Conservation (phyloP, 2,329 filamentous ascomycete species). For the Epichloe bromicola region DNA sequence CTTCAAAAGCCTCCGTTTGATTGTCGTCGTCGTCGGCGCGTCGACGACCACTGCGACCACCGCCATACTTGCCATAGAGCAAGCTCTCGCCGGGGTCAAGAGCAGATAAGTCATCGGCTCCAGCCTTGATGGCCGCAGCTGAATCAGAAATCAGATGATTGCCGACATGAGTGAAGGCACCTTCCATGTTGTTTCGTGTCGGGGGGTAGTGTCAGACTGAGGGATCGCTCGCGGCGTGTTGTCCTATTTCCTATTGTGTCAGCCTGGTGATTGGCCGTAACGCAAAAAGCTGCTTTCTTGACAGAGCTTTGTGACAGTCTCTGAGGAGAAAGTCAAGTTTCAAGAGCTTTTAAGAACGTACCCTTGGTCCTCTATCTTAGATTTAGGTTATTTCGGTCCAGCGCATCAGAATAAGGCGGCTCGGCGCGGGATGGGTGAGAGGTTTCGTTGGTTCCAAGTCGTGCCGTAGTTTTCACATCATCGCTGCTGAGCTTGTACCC, state of each 20-base stretch:
- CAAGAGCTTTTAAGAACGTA: background rate
- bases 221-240: background rate
- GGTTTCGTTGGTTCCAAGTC: conserved; percentile 17
- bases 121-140: conserved; percentile 76
- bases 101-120: conserved; percentile 58
- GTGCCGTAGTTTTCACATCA: conserved; percentile 24
- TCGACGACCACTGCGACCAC: conserved; percentile 44
- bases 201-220: conserved; percentile 8
- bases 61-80: conserved; percentile 56
- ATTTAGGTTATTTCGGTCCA: background rate
- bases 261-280: background rate
- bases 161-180: conserved; percentile 75
- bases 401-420: conserved; percentile 13
- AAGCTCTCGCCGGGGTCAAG: conserved; percentile 70
- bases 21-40: conserved; percentile 83
- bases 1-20: conserved; percentile 68
- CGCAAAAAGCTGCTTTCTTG: background rate
- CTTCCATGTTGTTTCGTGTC: conserved; percentile 50
- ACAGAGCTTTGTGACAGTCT: background rate
- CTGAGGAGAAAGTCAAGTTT: background rate
- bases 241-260: background rate
- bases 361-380: conserved; percentile 4
- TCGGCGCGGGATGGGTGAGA: conserved; percentile 16
- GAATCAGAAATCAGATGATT: conserved; percentile 80
- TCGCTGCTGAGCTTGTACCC: conserved; percentile 19